Evolutionary conservation across 495 filamentous ascomycete genomes (phyloP).

Genomic region (Hyaloscypha finlandica): DNA sequence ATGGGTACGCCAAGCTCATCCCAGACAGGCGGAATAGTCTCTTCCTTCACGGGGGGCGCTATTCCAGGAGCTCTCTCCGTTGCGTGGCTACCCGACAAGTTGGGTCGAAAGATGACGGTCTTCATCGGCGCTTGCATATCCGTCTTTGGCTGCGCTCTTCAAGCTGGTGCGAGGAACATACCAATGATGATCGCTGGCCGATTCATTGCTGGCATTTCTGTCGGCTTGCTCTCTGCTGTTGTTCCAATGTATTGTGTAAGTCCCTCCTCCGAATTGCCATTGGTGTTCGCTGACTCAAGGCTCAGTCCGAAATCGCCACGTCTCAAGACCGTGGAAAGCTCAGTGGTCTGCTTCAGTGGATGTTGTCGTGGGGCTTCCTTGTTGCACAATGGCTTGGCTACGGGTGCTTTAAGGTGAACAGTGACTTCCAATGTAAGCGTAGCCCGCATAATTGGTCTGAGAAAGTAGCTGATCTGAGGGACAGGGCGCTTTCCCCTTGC

Average conservation of each 20-base stretch:
- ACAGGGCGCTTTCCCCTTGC: constrained; percentile 60
- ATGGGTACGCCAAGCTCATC: constrained; percentile 18
- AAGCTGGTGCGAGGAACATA: constrained; percentile 21
- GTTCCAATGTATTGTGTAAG: constrained; percentile 45
- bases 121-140: constrained; percentile 24
- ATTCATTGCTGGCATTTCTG: constrained; percentile 48
- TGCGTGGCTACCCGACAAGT: constrained; percentile 21
- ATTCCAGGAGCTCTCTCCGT: constrained; percentile 26
- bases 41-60: constrained; percentile 24
- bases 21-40: constrained; percentile 22
- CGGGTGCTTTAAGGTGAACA: constrained; percentile 16
- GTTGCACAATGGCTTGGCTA: constrained; percentile 29
- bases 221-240: constrained; percentile 39
- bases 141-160: constrained; percentile 25
- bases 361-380: constrained; percentile 29
- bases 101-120: constrained; percentile 26
- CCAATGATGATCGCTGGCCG: constrained; percentile 38
- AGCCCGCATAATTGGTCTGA: neutral
- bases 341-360: constrained; percentile 24
- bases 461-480: constrained; percentile 26
- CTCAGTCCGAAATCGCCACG: constrained; percentile 26
- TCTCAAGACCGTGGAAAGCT: constrained; percentile 19
- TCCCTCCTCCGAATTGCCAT: neutral
- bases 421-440: constrained; percentile 25
- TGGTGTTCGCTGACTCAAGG: neutral